A percentile compares a stretch with the other conserved stretches of the same genome.
Evolutionary conservation across 2,329 filamentous ascomycete genomes (phyloP).

Genomic region (Ceratocystis papillata): DNA sequence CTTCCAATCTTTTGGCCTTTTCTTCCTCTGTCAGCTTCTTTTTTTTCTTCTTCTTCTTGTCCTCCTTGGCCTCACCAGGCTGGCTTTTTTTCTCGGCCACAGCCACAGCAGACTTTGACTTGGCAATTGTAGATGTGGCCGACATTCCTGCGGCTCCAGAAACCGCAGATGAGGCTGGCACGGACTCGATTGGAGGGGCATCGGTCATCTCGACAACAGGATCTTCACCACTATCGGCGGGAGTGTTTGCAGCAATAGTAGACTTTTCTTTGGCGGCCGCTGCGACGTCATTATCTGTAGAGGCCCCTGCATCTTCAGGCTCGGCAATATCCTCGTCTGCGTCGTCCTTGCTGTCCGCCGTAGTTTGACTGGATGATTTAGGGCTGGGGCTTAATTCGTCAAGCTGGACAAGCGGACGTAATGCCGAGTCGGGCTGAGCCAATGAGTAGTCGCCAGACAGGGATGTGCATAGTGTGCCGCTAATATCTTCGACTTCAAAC

Average conservation of each 20-base stretch:
- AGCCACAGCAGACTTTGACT: background rate
- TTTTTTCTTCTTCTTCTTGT: constrained; percentile 5
- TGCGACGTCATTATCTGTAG: background rate
- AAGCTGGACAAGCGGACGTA: constrained; percentile 13
- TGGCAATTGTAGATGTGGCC: no score
- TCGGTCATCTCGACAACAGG: background rate
- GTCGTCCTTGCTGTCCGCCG: background rate
- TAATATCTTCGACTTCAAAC: constrained; percentile 13
- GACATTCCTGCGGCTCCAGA: background rate
- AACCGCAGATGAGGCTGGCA: background rate
- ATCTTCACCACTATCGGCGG: background rate
- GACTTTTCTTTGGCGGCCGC: background rate
- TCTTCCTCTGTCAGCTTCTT: constrained; percentile 16
- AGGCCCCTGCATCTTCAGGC: constrained; percentile 10
- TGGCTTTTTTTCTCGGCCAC: background rate
- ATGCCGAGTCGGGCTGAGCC: constrained; percentile 17
- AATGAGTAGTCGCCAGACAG: constrained; percentile 15
- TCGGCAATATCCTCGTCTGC: background rate
- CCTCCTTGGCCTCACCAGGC: background rate
- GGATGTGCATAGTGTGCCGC: constrained; percentile 2
- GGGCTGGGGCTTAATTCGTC: background rate
- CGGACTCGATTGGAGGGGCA: background rate
- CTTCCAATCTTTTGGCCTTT: constrained; percentile 12
- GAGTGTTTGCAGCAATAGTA: background rate
- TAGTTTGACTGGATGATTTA: background rate